Percentiles rank a stretch among this genome's conserved stretches.
Evolutionary conservation across 1,139 yeast genomes (phyloP).

Genomic region (Candida sp.): DNA sequence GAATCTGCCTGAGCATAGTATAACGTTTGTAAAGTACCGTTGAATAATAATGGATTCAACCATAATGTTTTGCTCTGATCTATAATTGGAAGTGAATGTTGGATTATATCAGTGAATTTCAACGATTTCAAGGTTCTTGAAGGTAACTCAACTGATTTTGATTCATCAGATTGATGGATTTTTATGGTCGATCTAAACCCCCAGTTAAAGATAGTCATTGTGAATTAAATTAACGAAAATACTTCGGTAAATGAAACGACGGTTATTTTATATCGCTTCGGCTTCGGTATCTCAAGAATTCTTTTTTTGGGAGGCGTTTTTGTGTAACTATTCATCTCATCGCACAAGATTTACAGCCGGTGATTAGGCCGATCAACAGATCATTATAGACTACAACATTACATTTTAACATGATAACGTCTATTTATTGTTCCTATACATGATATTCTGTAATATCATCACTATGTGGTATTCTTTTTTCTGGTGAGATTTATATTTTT

Average conservation of each 20-base stretch:
- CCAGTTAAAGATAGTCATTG: conserved; percentile 23
- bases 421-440: not conserved
- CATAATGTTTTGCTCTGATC: conserved; percentile 38
- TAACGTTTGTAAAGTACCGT: conserved; percentile 75
- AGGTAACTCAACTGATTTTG: conserved; percentile 15
- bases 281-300: not conserved
- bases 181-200: conserved; percentile 37
- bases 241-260: not conserved
- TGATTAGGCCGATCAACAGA: no score
- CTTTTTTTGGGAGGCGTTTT: not conserved
- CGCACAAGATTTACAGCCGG: no score
- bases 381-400: no score
- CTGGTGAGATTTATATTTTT: not conserved
- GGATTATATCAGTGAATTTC: conserved; percentile 21
- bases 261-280: not conserved
- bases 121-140: conserved; percentile 12
- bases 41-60: conserved; percentile 63
- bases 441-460: no score
- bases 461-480: no score
- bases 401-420: not conserved
- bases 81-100: conserved; percentile 19
- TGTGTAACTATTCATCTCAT: not conserved
- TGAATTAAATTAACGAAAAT: not conserved
- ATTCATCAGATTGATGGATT: conserved; percentile 20
- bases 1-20: conserved; percentile 58